Conservation (phyloP, 345 rosid species). For the Syzygium jambos region DNA sequence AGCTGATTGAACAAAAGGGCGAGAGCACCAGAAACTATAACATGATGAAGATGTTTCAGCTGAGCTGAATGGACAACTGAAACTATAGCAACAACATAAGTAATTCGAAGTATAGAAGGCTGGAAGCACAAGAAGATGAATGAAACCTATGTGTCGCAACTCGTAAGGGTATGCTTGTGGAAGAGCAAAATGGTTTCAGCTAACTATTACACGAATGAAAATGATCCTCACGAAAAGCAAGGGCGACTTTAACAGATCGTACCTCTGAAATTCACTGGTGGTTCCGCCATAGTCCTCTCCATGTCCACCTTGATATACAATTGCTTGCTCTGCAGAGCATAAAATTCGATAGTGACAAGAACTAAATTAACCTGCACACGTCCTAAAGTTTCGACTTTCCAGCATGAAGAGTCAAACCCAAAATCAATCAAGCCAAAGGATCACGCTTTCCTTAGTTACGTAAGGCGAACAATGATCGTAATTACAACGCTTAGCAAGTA, state of each 20-base stretch:
- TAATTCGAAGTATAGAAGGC: neutral
- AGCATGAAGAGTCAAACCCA: neutral
- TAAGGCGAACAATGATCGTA: neutral
- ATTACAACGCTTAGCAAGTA: neutral
- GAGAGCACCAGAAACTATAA: neutral
- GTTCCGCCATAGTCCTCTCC: slow-evolving; percentile 40
- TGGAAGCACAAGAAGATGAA: neutral
- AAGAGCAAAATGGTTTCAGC: neutral
- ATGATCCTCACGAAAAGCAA: neutral
- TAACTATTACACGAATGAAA: neutral
- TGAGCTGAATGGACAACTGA: neutral
- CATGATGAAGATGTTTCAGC: neutral
- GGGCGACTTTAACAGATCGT: neutral
- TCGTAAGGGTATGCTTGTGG: neutral
- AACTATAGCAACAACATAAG: neutral
- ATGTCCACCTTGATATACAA: slow-evolving; percentile 45
- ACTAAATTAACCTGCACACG: neutral
- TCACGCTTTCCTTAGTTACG: neutral
- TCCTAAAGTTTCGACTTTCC: neutral
- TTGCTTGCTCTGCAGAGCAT: slow-evolving; percentile 49
- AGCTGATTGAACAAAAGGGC: neutral
- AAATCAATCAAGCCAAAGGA: neutral
- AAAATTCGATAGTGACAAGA: neutral
- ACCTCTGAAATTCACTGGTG: slow-evolving; percentile 12
- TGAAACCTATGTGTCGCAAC: neutral